Conservation (phyloP, 345 rosid species). For the Luvunga scandens region DNA sequence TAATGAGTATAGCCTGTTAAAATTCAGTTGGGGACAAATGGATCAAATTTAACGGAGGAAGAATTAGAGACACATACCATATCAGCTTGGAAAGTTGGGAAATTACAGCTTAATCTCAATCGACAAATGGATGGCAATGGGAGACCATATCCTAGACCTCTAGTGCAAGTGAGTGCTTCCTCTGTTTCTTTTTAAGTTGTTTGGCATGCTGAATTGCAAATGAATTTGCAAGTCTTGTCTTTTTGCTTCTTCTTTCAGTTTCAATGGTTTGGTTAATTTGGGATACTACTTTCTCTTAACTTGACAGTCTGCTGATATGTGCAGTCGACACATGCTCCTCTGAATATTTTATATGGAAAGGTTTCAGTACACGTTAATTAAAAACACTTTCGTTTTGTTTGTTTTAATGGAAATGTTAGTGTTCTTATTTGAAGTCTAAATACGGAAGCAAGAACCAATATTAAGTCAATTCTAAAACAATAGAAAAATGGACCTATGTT, state of each 20-base stretch:
- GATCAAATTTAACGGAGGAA: conserved; percentile 87
- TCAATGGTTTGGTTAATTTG: background rate
- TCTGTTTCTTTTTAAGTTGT: conserved; percentile 8
- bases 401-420: background rate
- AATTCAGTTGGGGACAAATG: conserved; percentile 76
- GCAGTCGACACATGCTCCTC: background rate
- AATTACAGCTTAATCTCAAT: conserved; percentile 58
- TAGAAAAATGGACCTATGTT: background rate
- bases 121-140: conserved; percentile 70
- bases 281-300: background rate
- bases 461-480: too few relatives aligned
- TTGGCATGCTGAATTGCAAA: background rate
- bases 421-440: background rate
- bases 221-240: background rate
- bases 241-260: background rate
- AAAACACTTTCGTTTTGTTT: background rate
- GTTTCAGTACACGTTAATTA: background rate
- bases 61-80: conserved; percentile 88
- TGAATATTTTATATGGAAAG: background rate
- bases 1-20: conserved; percentile 17
- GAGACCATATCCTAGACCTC: conserved; percentile 43
- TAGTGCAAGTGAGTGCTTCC: conserved; percentile 54
- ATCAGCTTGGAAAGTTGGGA: conserved; percentile 97
- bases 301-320: background rate
- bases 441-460: too few relatives aligned